Evolutionary conservation across 1,284 basidiomycete species (phyloP), one percentile per base, ranked within the genome.

Genomic region (Ustilago lituana): DNA sequence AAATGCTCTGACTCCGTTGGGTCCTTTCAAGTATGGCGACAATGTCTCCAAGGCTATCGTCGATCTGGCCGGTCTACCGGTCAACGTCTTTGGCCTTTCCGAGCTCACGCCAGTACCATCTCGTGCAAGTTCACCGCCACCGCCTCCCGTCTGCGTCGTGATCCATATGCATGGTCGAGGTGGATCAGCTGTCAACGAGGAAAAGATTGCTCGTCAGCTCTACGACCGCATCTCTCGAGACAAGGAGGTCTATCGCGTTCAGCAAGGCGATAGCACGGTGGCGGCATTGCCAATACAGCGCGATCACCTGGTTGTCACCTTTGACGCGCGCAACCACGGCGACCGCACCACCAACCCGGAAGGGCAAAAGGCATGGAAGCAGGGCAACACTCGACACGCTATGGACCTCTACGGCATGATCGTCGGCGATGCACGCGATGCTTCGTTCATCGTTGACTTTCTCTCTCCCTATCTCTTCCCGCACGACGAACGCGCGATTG

Each of bases 371-470:
- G 76, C 76, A 8, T 84, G 83, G 83, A 77, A 77, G 45, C 77
- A 82, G 40, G 80, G 78, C 56, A 75, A 74, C 63, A 20, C 60
- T 4, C 57, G 44, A 8, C 80, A 81, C 53, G 80, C 71, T 26
- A 65, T 78, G 35, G 83, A 84, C 50, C 77, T 84, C 54, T 77
- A 82, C 52, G 75, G 80, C 2, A 82, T 83, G 69, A 74, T 78
- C 32, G 76, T 74, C 14, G 92, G 92, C 4, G 90, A 90, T 0
- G 88, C 88, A 3, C 84, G 86, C 41, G 93, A 95, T 76, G 86
- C 92, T 8, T 89, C 89, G 0, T 89, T 90, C 82, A 80, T 95
- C 56, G 89, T 94, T 63, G 90, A 93, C 79, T 90, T 92, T 77
- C 84, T 95, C 3, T 87, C 89, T 0, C 80, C 88, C 1, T 91